Evolutionary conservation across 768 basidiomycete genomes (phyloP).

Genomic region (Xerocomus brunneocitrinus): DNA sequence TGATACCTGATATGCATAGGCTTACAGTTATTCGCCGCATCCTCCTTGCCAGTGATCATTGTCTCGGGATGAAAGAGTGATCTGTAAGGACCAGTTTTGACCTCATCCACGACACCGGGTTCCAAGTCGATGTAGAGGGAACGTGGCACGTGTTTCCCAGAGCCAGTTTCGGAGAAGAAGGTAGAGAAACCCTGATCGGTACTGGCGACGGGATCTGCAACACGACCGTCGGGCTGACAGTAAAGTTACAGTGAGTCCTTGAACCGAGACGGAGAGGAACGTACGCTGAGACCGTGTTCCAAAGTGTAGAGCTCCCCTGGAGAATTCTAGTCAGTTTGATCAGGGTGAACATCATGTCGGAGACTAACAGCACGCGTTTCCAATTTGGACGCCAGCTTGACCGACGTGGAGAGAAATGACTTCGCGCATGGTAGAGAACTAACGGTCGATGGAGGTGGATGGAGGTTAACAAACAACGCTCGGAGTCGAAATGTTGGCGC

Average conservation of each 20-base stretch:
- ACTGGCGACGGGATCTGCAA: constrained; percentile 48
- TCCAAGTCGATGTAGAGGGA: constrained; percentile 96
- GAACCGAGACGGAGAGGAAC: constrained; percentile 27
- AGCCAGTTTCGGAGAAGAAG: constrained; percentile 94
- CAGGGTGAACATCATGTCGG: constrained; percentile 5
- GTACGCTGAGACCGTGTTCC: constrained; percentile 92
- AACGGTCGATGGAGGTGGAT: constrained; percentile 4
- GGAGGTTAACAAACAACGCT: too few species aligned
- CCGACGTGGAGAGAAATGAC: constrained; percentile 96
- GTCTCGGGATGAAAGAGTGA: constrained; percentile 97
- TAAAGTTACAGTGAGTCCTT: constrained; percentile 12
- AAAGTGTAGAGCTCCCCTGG: constrained; percentile 97
- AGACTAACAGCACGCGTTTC: constrained; percentile 90
- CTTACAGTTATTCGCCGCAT: constrained; percentile 98
- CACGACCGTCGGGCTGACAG: constrained; percentile 84
- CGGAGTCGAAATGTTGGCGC: too few species aligned
- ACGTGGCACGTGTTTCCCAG: constrained; percentile 93
- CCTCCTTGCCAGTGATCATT: constrained; percentile 96
- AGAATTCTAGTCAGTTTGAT: constrained; percentile 8
- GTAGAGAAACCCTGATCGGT: constrained; percentile 90
- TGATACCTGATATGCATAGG: constrained; percentile 6
- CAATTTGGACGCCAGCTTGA: constrained; percentile 93
- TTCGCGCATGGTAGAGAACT: constrained; percentile 60
- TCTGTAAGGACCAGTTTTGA: constrained; percentile 88
- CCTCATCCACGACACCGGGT: constrained; percentile 93